Evolutionary conservation across 192 early-diverging fungal species (phyloP).

Genomic region (Rhizophagus sp.): DNA sequence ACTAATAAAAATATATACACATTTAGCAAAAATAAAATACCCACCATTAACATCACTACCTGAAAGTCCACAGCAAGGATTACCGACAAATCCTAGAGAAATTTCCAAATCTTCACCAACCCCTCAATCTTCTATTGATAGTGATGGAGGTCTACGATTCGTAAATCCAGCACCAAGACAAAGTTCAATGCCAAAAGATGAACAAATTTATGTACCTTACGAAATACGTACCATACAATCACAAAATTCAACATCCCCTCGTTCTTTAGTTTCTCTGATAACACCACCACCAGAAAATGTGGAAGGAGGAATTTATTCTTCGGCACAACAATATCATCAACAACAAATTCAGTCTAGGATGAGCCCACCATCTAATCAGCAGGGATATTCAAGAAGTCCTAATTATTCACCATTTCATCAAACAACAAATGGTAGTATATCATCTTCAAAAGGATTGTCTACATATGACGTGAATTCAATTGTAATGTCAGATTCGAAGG

Average conservation of each 20-base stretch:
- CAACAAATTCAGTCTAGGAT: not conserved
- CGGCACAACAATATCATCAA: not conserved
- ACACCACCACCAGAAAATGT: not conserved
- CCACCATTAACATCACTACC: not conserved
- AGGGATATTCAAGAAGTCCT: not conserved
- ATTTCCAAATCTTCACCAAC: no score
- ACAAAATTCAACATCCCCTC: not conserved
- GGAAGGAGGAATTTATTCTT: not conserved
- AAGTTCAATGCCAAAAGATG: not conserved
- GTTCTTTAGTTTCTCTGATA: no score
- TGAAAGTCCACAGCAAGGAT: not conserved
- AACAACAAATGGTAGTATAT: no score
- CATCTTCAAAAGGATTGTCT: not conserved
- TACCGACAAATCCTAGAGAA: not conserved
- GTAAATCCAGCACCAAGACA: not conserved
- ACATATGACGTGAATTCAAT: not conserved
- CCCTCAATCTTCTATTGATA: not conserved
- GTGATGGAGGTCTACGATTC: not conserved
- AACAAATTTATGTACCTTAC: not conserved
- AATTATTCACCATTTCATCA: not conserved
- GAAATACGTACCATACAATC: no score
- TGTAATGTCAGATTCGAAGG: not conserved
- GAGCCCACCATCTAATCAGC: not conserved
- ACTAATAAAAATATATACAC: not conserved
- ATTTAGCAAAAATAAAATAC: slow-evolving; percentile 52